Base-by-base conservation (phyloP, 495 filamentous ascomycete species). In the Hypomontagnella monticulosa region DNA sequence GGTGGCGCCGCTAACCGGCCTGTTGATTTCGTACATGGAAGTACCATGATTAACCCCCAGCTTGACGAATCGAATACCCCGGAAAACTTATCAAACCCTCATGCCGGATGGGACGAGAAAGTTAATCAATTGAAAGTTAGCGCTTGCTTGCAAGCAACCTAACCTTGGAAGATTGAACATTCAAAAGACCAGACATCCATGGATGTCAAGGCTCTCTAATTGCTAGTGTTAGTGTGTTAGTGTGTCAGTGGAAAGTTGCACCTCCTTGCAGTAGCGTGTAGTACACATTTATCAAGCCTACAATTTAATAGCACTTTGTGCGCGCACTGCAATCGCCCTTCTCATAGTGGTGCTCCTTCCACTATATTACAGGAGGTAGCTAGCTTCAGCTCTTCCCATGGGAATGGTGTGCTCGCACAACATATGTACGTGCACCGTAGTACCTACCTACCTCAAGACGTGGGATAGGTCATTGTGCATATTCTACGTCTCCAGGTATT, bases 401-500 rank as follows among this genome's bases (percentile, higher is more conserved):
- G 52, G 34, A 55, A 68, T 63, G 58, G 49, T 68, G 65, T 63
- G 65, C 65, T 63, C 54, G 58, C 65, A 63, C 65, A 58, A 34
- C 55, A 55, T 60, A 57, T 60, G 49, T 49, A 55, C 52, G 46
- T 60, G 51, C 51, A 46, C 10, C 23, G 41, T 40, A 48, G 49
- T 56, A 55, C 56, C 48, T 59, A 55, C 30, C 50, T 49, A 19
- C 19, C n/a, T n/a, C n/a, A n/a, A n/a, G 34, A 49, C 53, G 48
- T 58, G 33, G 41, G 40, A 65, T 58, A 61, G 63, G 63, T 61
- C 57, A 61, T 56, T 51, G 42, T 51, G 50, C 63, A 56, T 66
- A 42, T 30, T 7, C 23, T 27, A 27, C 23, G 23, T 27, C 3
- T 27, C 20, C 23, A 41, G 34, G 43, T 36, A 57, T 18, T 54